These are phyloP conservation scores for Coemansia sp. DNA, from an alignment of 192 early-diverging fungal genomes.

Conservation along the genomic window DNA sequence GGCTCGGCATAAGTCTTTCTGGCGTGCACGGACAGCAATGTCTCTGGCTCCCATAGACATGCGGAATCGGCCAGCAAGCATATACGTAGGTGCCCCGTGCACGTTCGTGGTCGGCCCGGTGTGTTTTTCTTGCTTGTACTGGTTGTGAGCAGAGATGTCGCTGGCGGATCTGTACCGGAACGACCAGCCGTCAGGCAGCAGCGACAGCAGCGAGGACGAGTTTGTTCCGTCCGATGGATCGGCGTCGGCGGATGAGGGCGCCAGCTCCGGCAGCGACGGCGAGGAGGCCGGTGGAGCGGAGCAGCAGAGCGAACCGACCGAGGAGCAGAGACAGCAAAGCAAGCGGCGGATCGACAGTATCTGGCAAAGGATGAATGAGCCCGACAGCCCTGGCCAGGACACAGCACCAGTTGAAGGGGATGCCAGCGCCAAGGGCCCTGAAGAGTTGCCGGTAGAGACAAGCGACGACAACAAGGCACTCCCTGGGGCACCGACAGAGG, in stretches of 20 bases:
- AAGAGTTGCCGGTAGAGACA: background rate
- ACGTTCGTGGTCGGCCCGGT: background rate
- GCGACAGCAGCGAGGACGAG: conserved; percentile 25
- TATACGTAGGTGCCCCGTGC: background rate
- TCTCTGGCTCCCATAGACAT: background rate
- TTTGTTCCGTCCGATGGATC: conserved; percentile 26
- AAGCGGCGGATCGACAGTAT: conserved; percentile 40
- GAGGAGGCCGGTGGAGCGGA: conserved; percentile 3
- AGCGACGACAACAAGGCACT: too few relatives aligned
- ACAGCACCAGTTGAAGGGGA: too few relatives aligned
- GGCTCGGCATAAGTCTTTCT: background rate
- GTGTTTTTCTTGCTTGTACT: too few relatives aligned
- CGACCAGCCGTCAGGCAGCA: background rate
- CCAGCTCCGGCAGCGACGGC: background rate
- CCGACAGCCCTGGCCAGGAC: conserved; percentile 1
- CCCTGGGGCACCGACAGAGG: too few relatives aligned
- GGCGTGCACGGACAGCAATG: background rate
- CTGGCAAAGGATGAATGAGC: conserved; percentile 38
- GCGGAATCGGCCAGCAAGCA: background rate
- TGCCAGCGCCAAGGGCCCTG: background rate
- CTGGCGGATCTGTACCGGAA: conserved; percentile 40
- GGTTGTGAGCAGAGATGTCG: conserved; percentile 14
- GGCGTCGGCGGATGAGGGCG: conserved; percentile 3
- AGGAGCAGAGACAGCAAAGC: conserved; percentile 9
- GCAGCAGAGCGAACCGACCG: background rate